Evolutionary conservation across 768 basidiomycete species (phyloP).

Genomic region (Cystobasidiopsis lactophilus): DNA sequence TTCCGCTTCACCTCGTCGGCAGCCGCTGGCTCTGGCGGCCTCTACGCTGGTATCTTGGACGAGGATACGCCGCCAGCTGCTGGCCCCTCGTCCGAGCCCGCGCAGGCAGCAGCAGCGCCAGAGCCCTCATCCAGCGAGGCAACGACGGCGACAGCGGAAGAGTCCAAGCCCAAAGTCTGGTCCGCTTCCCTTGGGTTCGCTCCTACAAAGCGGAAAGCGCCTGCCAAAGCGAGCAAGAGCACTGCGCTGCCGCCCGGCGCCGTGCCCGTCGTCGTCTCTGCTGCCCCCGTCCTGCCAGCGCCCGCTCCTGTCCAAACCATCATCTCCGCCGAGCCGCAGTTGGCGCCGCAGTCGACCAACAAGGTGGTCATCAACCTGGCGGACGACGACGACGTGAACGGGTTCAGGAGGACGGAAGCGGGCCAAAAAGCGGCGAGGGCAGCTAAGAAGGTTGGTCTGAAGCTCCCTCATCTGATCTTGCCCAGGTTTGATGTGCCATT

Average conservation of each 20-base stretch:
- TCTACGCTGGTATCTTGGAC: neutral
- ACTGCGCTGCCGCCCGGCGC: neutral
- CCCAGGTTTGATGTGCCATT: neutral
- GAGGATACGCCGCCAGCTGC: neutral
- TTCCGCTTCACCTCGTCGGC: neutral
- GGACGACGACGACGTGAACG: slow-evolving; percentile 12
- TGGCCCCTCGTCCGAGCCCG: neutral
- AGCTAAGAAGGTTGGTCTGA: slow-evolving; percentile 1
- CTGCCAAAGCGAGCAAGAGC: neutral
- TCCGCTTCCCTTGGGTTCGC: neutral
- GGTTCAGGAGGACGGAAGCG: slow-evolving; percentile 7
- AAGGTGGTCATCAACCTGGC: neutral
- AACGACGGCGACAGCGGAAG: neutral
- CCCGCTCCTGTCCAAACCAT: neutral
- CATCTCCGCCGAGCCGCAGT: neutral
- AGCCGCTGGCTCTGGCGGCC: neutral
- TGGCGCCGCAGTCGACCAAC: neutral
- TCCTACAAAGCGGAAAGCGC: neutral
- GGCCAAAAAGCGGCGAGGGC: slow-evolving; percentile 7
- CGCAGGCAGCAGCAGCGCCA: neutral
- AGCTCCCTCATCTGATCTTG: neutral
- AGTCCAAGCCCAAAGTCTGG: neutral
- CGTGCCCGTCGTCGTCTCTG: neutral
- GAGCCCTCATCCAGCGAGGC: neutral
- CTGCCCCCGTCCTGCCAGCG: neutral